Base-by-base conservation (phyloP, 768 basidiomycete genomes). In the Kwoniella europaea region DNA sequence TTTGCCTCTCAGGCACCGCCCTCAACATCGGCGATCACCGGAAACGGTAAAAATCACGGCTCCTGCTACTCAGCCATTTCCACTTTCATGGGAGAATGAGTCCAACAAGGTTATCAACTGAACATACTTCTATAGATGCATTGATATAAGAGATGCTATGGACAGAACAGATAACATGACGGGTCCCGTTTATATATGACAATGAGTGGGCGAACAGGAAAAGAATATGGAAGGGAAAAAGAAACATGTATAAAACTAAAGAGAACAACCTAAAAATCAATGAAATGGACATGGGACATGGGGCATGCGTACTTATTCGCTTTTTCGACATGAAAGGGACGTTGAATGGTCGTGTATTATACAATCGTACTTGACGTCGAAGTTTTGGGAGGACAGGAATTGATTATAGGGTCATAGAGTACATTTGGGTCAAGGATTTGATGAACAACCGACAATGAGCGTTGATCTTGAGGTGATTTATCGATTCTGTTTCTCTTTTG, bases 1-100 rank as follows among this genome's bases (percentile, higher is more conserved):
- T 16, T 55, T 58, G 29, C 29, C 29, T 4, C 35, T 35, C 57
- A 61, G 59, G 59, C 59, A 61, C 59, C 9, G 16, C 35, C 18
- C 20, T 16, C 15, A 27, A 10, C 5, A 61, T 61, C 59, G 59
- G 59, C 59, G 59, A 61, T 61, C 59, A 20, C 59, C 59, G 59
- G 59, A 61, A 18, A 61, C 10, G 59, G 59, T 61, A 61, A 61
- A 61, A 59, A 59, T 22, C 16, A n/a, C 20, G 7, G 20, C 10
- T 59, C 27, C 12, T 27, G 27, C 24, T n/a, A 16, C 57, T 50
- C n/a, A 41, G 27, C 57, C 24, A 29, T 22, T 27, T 13, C 29
- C 29, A 13, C 35, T 10, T 35, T 1, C 16, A 24, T 58, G 16
- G 15, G 20, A 58, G 12, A 58, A 58, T 50, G 2, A 50, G 2